Evolutionary conservation across 2,329 filamentous ascomycete species (phyloP).

Genomic region (Dothiorella sarmentorum): DNA sequence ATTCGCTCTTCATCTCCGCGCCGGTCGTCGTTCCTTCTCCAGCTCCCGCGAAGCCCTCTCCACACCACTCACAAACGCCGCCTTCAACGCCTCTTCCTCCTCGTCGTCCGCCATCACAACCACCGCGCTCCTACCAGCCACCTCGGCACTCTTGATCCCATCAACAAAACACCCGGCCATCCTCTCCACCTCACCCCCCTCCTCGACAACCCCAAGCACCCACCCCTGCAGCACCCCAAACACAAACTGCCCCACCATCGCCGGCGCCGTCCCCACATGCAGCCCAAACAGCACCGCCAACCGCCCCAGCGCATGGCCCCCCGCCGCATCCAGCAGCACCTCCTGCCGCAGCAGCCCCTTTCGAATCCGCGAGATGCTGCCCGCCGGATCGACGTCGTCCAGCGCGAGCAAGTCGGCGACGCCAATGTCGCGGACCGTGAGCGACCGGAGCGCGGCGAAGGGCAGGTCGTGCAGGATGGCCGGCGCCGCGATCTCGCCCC

Average conservation of each 20-base stretch:
- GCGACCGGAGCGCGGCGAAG: neutral
- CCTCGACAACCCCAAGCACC: neutral
- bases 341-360: neutral
- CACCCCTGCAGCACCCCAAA: neutral
- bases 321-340: neutral
- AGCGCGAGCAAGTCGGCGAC: neutral
- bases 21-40: neutral
- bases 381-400: neutral
- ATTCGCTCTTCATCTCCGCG: neutral
- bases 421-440: neutral
- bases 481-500: neutral
- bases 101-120: neutral
- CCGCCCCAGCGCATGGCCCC: neutral
- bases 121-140: neutral
- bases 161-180: neutral
- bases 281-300: neutral
- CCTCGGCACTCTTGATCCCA: neutral
- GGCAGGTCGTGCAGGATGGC: neutral
- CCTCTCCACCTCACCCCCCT: neutral
- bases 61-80: conserved; percentile 15
- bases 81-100: neutral
- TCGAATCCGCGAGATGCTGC: neutral
- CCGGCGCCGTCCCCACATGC: neutral
- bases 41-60: neutral
- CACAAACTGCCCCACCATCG: neutral